These are phyloP conservation scores for Alternaria panax DNA, from an alignment of 2,329 filamentous ascomycete genomes.

Conservation along the genomic window DNA sequence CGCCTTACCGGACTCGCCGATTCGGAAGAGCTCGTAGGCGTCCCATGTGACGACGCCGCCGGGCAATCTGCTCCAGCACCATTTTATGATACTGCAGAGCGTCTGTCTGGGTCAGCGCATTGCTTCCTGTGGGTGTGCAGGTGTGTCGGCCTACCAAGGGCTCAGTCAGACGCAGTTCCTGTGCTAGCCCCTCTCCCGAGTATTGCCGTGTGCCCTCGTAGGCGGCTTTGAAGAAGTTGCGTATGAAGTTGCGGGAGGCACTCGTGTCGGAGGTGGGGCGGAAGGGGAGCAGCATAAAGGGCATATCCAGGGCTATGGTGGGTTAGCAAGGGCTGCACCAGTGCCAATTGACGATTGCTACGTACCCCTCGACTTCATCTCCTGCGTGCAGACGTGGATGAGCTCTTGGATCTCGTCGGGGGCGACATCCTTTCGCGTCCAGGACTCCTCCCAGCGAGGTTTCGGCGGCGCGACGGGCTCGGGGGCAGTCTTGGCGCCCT, in stretches of 20 bases:
- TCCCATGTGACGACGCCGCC: constrained; percentile 97
- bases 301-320: constrained; percentile 78
- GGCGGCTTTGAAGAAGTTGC: constrained; percentile 84
- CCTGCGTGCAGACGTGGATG: constrained; percentile 81
- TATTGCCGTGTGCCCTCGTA: constrained; percentile 64
- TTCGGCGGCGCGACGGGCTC: constrained; percentile 62
- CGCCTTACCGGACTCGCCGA: constrained; percentile 83
- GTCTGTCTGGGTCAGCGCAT: constrained; percentile 64
- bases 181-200: constrained; percentile 74
- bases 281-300: constrained; percentile 93
- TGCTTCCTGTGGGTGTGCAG: neutral
- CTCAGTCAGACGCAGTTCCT: constrained; percentile 91
- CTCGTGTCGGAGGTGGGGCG: constrained; percentile 91
- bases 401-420: constrained; percentile 92
- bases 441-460: constrained; percentile 87
- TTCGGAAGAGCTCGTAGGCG: constrained; percentile 93
- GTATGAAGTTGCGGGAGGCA: constrained; percentile 88
- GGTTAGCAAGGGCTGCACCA: constrained; percentile 23
- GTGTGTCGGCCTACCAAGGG: constrained; percentile 73
- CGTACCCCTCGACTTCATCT: constrained; percentile 92
- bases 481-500: constrained; percentile 39
- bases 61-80: constrained; percentile 94
- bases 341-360: constrained; percentile 6
- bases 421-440: constrained; percentile 79
- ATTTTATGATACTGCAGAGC: constrained; percentile 92